These are phyloP conservation scores for Exserohilum rostratum DNA, from an alignment of 2,329 filamentous ascomycete genomes.

Conservation along the genomic window DNA sequence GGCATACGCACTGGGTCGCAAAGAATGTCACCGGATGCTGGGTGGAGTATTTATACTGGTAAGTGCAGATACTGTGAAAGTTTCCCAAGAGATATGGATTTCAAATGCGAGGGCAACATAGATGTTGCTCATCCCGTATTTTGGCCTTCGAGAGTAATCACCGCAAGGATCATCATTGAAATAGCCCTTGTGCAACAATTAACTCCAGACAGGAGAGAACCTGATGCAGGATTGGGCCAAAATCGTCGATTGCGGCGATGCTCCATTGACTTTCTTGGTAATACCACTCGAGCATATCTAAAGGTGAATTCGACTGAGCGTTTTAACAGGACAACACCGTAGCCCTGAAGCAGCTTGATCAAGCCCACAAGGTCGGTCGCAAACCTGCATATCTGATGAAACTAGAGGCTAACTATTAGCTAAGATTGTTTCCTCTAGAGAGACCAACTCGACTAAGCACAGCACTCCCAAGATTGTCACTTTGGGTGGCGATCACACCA, in stretches of 20 bases:
- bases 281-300: not conserved
- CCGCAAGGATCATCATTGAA: not conserved
- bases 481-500: constrained; percentile 63
- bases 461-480: constrained; percentile 59
- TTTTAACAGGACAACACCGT: constrained; percentile 58
- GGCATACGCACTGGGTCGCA: constrained; percentile 60
- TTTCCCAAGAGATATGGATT: not conserved
- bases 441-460: constrained; percentile 54
- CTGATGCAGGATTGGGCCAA: constrained; percentile 56
- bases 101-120: not conserved
- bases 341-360: constrained; percentile 60
- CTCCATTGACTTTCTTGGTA: constrained; percentile 57
- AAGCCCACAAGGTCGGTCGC: constrained; percentile 55
- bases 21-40: constrained; percentile 51
- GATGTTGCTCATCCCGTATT: not conserved
- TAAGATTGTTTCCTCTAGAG: constrained; percentile 54
- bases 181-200: not conserved
- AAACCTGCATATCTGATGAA: not conserved
- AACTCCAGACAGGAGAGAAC: constrained; percentile 45
- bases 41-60: constrained; percentile 59
- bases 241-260: constrained; percentile 63
- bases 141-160: not conserved
- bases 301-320: not conserved
- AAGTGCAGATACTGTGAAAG: not conserved
- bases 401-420: not conserved